These are phyloP conservation scores for Trypanosoma melophagium DNA, from an alignment of 208 protist species.

Conservation along the genomic window DNA sequence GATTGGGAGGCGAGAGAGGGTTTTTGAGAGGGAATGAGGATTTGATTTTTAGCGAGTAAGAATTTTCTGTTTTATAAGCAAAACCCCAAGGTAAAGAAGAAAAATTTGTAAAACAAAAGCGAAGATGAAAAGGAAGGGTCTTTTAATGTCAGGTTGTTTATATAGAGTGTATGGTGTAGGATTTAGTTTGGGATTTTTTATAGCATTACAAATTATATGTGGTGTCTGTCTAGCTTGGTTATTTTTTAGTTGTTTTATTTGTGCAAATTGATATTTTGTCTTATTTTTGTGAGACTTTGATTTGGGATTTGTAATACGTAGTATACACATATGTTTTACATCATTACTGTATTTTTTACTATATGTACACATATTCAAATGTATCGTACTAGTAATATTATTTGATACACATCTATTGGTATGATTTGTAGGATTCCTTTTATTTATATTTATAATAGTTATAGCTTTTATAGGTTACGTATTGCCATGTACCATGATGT, in stretches of 20 bases:
- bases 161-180: constrained; percentile 82
- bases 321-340: constrained; percentile 81
- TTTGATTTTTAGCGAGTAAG: background rate
- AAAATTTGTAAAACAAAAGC: constrained; percentile 36
- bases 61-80: background rate
- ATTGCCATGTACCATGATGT: constrained; percentile 86
- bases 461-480: constrained; percentile 86
- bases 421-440: constrained; percentile 76
- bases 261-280: constrained; percentile 88
- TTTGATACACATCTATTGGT: constrained; percentile 85
- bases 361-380: constrained; percentile 88
- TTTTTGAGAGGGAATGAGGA: background rate
- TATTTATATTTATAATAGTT: constrained; percentile 85
- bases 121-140: constrained; percentile 85
- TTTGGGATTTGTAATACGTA: constrained; percentile 81
- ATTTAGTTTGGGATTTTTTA: constrained; percentile 90
- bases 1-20: background rate
- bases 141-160: constrained; percentile 88
- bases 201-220: constrained; percentile 83
- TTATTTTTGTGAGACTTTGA: constrained; percentile 90
- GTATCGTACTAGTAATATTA: constrained; percentile 81
- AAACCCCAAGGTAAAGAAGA: background rate
- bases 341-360: constrained; percentile 86
- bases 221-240: constrained; percentile 79
- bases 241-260: constrained; percentile 90